Percentiles rank a stretch among this genome's conserved stretches.
These are phyloP conservation scores for Murraya paniculata DNA, from an alignment of 345 rosid genomes.

Conservation along the genomic window DNA sequence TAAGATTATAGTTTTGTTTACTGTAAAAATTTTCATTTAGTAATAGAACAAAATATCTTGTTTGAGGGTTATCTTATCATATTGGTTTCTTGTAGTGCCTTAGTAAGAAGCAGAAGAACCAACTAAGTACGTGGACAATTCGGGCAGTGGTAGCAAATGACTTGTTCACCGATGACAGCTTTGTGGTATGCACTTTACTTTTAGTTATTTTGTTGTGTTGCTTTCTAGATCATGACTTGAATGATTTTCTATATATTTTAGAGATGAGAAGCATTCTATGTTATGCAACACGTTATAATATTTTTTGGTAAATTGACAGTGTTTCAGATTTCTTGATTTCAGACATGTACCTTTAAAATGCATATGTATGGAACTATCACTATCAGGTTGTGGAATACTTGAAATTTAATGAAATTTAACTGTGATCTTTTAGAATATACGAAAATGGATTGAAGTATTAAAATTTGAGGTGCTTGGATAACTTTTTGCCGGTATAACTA, in stretches of 20 bases:
- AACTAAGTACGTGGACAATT: constrained; percentile 61
- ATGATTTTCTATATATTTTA: constrained; percentile 4
- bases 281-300: not conserved
- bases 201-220: not conserved
- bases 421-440: not conserved
- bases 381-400: constrained; percentile 4
- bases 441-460: not conserved
- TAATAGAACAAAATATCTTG: not conserved
- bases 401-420: not conserved
- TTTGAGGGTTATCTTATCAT: constrained; percentile 22
- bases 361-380: not conserved
- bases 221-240: not conserved
- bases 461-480: not conserved
- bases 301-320: not conserved
- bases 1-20: constrained; percentile 23
- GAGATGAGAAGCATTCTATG: not conserved
- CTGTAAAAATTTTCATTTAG: not conserved
- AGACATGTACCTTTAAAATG: not conserved
- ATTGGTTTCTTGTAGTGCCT: constrained; percentile 50
- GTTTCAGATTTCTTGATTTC: not conserved
- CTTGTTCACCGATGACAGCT: constrained; percentile 92
- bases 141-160: constrained; percentile 90
- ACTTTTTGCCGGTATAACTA: not conserved
- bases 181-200: constrained; percentile 58
- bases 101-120: constrained; percentile 67